Percentiles rank a stretch among this genome's conserved stretches.
Evolutionary conservation across 2,329 filamentous ascomycete genomes (phyloP).

Genomic region (Emydomyces testavorans): DNA sequence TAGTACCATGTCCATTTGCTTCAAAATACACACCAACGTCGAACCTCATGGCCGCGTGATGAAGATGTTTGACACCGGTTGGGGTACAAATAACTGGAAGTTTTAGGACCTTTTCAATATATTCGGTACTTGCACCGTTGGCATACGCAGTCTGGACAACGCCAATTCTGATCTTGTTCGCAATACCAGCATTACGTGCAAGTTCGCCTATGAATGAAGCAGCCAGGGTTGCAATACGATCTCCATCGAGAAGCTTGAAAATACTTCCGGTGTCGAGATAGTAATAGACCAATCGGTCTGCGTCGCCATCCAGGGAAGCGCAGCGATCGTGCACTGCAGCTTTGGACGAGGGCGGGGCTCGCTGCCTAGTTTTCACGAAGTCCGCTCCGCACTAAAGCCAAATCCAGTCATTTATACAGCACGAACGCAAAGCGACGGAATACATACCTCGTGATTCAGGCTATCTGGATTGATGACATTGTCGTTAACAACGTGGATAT

Average conservation of each 20-base stretch:
- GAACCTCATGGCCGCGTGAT: conserved; percentile 90
- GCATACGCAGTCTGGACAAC: conserved; percentile 97
- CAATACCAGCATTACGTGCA: conserved; percentile 64
- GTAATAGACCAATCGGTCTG: conserved; percentile 92
- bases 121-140: conserved; percentile 87
- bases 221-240: conserved; percentile 88
- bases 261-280: conserved; percentile 69
- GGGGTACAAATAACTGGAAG: conserved; percentile 87
- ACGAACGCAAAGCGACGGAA: not conserved
- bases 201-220: conserved; percentile 90
- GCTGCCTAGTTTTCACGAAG: conserved; percentile 93
- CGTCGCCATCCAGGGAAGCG: conserved; percentile 89
- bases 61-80: conserved; percentile 93
- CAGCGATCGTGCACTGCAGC: conserved; percentile 64
- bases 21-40: conserved; percentile 98
- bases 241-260: conserved; percentile 89
- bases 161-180: conserved; percentile 73
- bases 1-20: conserved; percentile 93
- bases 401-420: conserved; percentile 17
- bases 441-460: conserved; percentile 67
- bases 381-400: conserved; percentile 70
- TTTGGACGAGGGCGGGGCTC: conserved; percentile 72
- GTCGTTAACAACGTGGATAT: conserved; percentile 84
- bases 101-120: conserved; percentile 75
- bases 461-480: conserved; percentile 81